Base-by-base conservation (phyloP, 176 grass and related monocot species). In the Hordeum marinum region DNA sequence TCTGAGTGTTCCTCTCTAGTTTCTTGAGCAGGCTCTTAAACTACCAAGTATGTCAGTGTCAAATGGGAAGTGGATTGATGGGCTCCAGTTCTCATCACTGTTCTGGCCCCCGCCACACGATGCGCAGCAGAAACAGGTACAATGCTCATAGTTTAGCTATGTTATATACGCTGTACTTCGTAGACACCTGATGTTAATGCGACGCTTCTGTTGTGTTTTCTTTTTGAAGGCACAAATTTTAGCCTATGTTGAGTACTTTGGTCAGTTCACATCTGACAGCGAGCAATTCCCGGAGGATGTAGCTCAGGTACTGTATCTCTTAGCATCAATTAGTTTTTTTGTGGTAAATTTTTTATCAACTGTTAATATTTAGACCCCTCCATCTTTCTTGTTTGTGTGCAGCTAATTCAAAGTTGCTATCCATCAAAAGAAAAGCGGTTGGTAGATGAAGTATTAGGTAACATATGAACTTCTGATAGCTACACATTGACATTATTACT, bases 371-470 rank as follows among this genome's bases (percentile, higher is more conserved):
- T 23, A 14, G 0, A 6, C 21, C 34, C n/a, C 4, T 71, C 40
- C 62, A 64, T 11, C 34, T 66, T 63, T 86, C 75, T 39, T 57
- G 13, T 31, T 57, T 82, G 3, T 94, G 42, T 85, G 88, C 93
- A 99, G 97, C 90, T 99, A 77, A 99, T 99, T 73, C 91, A 99
- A 89, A 99, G 79, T 79, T 95, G 75, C 50, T 99, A 99, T 85
- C 97, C 97, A 70, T 94, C 97, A 72, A 92, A 96, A 91, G 92
- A 92, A 86, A 99, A 82, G 23, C 90, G 84, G 36, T 79, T 99
- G 76, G 69, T 99, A 61, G 97, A 99, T 89, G 97, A 99, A 92
- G 97, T 99, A 82, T 82, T 99, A 82, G 97, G 97, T 99, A 99
- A 74, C 75, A 43, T 82, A 61, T 12, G 61, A 83, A 52, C 21